These are phyloP conservation scores for Penicillium subrubescens DNA, from an alignment of 495 filamentous ascomycete genomes.

Conservation along the genomic window DNA sequence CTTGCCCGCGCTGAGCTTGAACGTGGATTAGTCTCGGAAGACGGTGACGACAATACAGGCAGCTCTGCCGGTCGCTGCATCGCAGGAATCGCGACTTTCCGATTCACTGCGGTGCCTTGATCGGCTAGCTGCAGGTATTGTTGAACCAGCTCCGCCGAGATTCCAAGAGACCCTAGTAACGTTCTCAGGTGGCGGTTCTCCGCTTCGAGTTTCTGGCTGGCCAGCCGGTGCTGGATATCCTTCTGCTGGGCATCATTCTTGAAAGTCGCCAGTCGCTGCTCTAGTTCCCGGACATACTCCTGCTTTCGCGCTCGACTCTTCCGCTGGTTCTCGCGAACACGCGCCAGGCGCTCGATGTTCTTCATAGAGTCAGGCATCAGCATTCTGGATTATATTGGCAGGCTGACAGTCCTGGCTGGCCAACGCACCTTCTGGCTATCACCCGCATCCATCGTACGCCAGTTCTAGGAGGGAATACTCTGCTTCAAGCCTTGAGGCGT, in stretches of 20 bases:
- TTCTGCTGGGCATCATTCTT: conserved; percentile 46
- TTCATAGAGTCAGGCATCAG: conserved; percentile 22
- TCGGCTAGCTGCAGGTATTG: conserved; percentile 32
- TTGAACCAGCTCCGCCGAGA: conserved; percentile 29
- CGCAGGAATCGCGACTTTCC: conserved; percentile 46
- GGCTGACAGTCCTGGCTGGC: too few species aligned
- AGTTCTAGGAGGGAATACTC: not conserved
- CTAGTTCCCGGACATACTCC: conserved; percentile 73
- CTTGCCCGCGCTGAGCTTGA: not conserved
- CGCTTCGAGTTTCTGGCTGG: conserved; percentile 39
- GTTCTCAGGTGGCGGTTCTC: conserved; percentile 40
- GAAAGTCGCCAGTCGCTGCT: conserved; percentile 61
- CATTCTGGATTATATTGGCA: not conserved
- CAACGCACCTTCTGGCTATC: conserved; percentile 21
- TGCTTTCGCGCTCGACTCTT: conserved; percentile 75
- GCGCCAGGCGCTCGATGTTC: conserved; percentile 40
- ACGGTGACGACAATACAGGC: not conserved
- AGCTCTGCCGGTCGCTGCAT: conserved; percentile 17
- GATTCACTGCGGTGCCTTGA: conserved; percentile 17
- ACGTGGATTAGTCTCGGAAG: not conserved
- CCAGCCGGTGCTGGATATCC: conserved; percentile 41
- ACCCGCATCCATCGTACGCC: conserved; percentile 8
- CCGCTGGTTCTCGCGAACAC: conserved; percentile 78
- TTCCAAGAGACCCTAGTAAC: conserved; percentile 31
- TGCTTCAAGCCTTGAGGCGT: not conserved